Conservation (phyloP, 192 early-diverging fungal species). For the Linnemannia elongata region DNA sequence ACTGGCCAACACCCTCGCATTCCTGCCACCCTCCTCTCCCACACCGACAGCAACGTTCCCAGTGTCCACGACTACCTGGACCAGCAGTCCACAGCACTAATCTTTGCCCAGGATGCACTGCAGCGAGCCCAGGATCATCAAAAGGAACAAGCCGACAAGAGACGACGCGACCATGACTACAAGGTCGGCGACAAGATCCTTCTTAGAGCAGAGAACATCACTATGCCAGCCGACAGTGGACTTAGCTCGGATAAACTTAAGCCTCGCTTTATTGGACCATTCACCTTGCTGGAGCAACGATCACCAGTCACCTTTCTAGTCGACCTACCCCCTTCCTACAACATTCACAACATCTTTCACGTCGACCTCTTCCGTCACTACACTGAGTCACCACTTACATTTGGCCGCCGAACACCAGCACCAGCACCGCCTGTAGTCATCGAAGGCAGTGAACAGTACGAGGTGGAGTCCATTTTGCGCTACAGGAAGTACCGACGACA, state of each 20-base stretch:
- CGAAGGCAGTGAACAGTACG: constrained; percentile 4
- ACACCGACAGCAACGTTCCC: not conserved
- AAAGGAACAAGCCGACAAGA: too few species aligned
- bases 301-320: constrained; percentile 18
- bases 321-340: not conserved
- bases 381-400: not conserved
- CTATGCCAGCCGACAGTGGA: too few species aligned
- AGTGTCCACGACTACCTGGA: not conserved
- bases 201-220: too few species aligned
- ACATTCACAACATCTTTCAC: constrained; percentile 13
- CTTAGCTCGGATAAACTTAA: too few species aligned
- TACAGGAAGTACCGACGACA: not conserved
- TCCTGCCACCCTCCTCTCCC: constrained; percentile 7
- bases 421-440: not conserved
- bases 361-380: constrained; percentile 7
- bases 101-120: not conserved
- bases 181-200: too few species aligned
- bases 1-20: constrained; percentile 36
- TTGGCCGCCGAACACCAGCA: constrained; percentile 7
- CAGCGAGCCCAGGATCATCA: too few species aligned
- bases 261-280: not conserved
- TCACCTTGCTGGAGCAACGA: constrained; percentile 2
- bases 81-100: not conserved
- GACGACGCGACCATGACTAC: too few species aligned
- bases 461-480: not conserved